Evolutionary conservation across 495 filamentous ascomycete genomes (phyloP).

Genomic region (Penicillium samsonianum): DNA sequence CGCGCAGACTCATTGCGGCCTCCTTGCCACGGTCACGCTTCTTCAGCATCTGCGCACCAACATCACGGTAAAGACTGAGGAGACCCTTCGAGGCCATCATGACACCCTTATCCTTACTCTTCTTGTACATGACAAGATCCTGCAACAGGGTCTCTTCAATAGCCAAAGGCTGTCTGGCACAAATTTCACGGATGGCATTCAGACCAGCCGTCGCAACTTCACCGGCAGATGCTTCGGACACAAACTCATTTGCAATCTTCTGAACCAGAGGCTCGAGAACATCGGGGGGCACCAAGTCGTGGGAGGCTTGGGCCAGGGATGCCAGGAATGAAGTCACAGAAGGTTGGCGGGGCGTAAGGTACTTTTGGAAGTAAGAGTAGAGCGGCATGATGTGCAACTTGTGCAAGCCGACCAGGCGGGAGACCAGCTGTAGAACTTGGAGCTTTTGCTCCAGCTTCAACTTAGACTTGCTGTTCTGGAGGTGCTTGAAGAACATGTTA

Average conservation of each 20-base stretch:
- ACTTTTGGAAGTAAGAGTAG: conserved; percentile 86
- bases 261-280: conserved; percentile 85
- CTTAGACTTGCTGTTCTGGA: conserved; percentile 82
- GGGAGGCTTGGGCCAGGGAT: conserved; percentile 86
- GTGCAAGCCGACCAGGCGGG: conserved; percentile 88
- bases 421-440: conserved; percentile 82
- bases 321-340: conserved; percentile 95
- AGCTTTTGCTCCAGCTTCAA: conserved; percentile 91
- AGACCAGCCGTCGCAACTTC: conserved; percentile 92
- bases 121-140: conserved; percentile 92
- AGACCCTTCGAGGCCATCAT: conserved; percentile 96
- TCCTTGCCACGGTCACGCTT: conserved; percentile 90
- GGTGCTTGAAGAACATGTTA: conserved; percentile 82
- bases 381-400: conserved; percentile 83
- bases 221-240: conserved; percentile 87
- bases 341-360: conserved; percentile 81
- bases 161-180: conserved; percentile 84
- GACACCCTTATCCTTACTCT: conserved; percentile 96
- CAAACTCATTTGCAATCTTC: conserved; percentile 98
- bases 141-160: conserved; percentile 96
- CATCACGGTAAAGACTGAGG: conserved; percentile 84
- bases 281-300: conserved; percentile 91
- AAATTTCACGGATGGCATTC: conserved; percentile 93
- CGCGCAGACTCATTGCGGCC: conserved; percentile 77
- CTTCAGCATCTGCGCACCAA: conserved; percentile 84